Conservation (phyloP, 257 asterid genomes). For the Salvia splendens region DNA sequence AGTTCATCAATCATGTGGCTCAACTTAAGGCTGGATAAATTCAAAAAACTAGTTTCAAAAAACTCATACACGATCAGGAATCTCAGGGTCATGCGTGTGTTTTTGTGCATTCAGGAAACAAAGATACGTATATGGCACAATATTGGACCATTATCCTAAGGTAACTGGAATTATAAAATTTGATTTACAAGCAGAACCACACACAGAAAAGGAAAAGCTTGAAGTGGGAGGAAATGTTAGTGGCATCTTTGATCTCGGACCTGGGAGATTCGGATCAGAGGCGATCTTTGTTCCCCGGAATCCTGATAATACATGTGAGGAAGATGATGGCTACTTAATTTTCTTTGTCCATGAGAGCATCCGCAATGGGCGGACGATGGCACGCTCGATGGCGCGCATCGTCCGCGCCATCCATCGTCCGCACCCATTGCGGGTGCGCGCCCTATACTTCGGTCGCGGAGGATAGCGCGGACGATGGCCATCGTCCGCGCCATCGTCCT, state of each 20-base stretch:
- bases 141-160: slow-evolving; percentile 71
- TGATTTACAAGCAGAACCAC: slow-evolving; percentile 83
- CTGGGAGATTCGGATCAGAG: slow-evolving; percentile 89
- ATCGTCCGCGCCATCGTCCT: no score
- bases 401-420: no score
- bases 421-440: no score
- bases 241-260: slow-evolving; percentile 81
- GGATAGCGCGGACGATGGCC: no score
- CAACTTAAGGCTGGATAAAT: slow-evolving; percentile 7
- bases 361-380: no score
- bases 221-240: slow-evolving; percentile 87
- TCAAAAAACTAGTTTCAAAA: neutral
- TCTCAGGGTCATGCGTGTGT: neutral
- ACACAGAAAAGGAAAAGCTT: slow-evolving; percentile 68
- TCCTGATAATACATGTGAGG: slow-evolving; percentile 72
- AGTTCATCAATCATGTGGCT: slow-evolving; percentile 2
- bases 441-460: no score
- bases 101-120: slow-evolving; percentile 64
- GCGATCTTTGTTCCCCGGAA: slow-evolving; percentile 78
- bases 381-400: no score
- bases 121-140: slow-evolving; percentile 75
- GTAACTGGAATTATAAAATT: slow-evolving; percentile 83
- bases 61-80: neutral
- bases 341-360: slow-evolving; percentile 78
- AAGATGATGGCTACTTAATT: slow-evolving; percentile 95